These are phyloP conservation scores for Barnettozyma sp. DNA, from an alignment of 805 yeast species.

Conservation along the genomic window DNA sequence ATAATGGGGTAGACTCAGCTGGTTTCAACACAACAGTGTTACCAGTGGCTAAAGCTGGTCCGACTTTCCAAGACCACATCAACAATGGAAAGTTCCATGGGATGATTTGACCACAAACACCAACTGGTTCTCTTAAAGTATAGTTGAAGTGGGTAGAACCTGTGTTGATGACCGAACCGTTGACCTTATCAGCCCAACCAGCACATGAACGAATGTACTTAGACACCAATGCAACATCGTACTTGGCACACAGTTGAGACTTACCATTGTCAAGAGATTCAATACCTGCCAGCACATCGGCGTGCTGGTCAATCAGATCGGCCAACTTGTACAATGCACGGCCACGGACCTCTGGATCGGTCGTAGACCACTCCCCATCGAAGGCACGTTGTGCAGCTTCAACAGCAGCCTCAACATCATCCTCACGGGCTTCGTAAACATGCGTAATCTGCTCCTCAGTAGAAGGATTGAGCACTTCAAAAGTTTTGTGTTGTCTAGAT, in stretches of 20 bases:
- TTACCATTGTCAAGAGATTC: conserved; percentile 92
- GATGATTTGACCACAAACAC: conserved; percentile 83
- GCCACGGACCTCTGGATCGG: conserved; percentile 62
- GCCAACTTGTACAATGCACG: conserved; percentile 63
- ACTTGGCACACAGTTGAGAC: conserved; percentile 62
- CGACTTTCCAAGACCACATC: conserved; percentile 83
- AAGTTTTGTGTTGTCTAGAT: conserved; percentile 51
- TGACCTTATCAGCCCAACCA: conserved; percentile 69
- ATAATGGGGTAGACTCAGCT: conserved; percentile 82
- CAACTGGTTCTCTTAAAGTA: conserved; percentile 75
- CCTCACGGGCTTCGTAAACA: conserved; percentile 68
- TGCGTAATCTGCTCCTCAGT: conserved; percentile 65
- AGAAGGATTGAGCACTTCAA: conserved; percentile 60
- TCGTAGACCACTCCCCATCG: conserved; percentile 60
- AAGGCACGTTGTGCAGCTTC: conserved; percentile 78
- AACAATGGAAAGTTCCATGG: conserved; percentile 93
- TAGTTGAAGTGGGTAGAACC: conserved; percentile 58
- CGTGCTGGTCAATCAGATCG: conserved; percentile 66
- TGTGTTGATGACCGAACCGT: conserved; percentile 52
- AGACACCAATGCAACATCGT: conserved; percentile 68
- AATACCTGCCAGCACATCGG: conserved; percentile 68
- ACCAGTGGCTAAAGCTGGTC: conserved; percentile 83
- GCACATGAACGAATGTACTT: conserved; percentile 78
- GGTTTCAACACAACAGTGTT: conserved; percentile 81
- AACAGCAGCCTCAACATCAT: conserved; percentile 79